phyloP scores from a whole-genome alignment of 2,329 filamentous ascomycete genomes.

The Nannizziopsis barbatae region DNA sequence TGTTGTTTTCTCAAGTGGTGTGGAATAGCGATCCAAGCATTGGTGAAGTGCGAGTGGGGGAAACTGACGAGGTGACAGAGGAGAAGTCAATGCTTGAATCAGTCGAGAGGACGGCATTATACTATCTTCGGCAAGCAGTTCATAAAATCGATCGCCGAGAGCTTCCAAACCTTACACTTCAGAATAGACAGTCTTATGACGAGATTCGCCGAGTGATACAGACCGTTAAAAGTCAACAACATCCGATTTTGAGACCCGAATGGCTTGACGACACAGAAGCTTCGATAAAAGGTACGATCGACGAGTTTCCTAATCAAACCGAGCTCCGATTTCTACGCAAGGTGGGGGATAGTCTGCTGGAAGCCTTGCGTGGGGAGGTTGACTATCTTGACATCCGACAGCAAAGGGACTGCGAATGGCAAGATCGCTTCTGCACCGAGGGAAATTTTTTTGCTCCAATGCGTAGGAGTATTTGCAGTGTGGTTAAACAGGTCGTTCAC shows the following conservation, averaged over 20 bases:
- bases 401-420: conserved; percentile 23
- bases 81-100: not conserved
- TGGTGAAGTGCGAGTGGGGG: not conserved
- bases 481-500: conserved; percentile 29
- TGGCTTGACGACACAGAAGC: conserved; percentile 12
- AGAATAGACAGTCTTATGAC: not conserved
- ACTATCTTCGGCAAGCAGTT: conserved; percentile 5
- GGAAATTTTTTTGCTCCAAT: conserved; percentile 10
- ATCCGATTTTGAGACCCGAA: conserved; percentile 4
- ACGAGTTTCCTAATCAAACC: conserved; percentile 16
- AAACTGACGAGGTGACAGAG: not conserved
- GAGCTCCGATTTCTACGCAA: conserved; percentile 4
- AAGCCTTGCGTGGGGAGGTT: conserved; percentile 24
- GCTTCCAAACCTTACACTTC: not conserved
- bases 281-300: not conserved
- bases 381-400: no score
- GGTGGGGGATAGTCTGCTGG: conserved; percentile 24
- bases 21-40: not conserved
- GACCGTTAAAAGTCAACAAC: not conserved
- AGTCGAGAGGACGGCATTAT: conserved; percentile 5
- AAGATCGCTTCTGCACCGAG: conserved; percentile 10
- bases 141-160: not conserved
- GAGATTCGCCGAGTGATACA: not conserved
- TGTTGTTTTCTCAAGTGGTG: not conserved
- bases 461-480: conserved; percentile 20